Evolutionary conservation across 1,139 yeast species (phyloP).

Genomic region (Magnusiomyces clavatus): DNA sequence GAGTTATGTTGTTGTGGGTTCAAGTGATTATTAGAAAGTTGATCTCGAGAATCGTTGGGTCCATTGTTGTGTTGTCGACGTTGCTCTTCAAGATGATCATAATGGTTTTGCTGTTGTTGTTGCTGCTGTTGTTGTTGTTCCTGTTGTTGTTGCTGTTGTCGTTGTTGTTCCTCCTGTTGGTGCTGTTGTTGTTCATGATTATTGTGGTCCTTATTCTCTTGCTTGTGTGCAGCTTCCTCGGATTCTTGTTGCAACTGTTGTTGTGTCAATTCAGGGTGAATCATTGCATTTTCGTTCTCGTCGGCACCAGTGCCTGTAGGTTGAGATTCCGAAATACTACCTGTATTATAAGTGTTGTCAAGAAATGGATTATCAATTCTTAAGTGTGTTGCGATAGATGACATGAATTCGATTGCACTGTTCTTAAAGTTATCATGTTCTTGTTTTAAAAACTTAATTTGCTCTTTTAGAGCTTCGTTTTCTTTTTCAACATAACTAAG

Average conservation of each 20-base stretch:
- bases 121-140: not conserved
- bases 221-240: not conserved
- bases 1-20: no score
- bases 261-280: constrained; percentile 4
- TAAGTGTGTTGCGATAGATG: no score
- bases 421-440: no score
- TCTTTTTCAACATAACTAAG: not conserved
- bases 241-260: not conserved
- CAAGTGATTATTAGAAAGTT: no score
- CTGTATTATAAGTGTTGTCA: no score
- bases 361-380: no score
- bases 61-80: not conserved
- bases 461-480: no score
- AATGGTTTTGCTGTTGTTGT: not conserved
- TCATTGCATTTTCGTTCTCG: not conserved
- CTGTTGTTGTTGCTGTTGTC: not conserved
- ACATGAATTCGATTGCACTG: no score
- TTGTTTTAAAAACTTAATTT: no score
- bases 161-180: not conserved
- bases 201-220: not conserved
- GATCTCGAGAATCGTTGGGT: not conserved
- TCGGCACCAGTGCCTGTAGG: no score
- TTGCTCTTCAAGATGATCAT: not conserved
- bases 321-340: no score
- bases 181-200: not conserved